phyloP scores from a whole-genome alignment of 2,329 filamentous ascomycete species.

The Thielaviopsis musarum region DNA sequence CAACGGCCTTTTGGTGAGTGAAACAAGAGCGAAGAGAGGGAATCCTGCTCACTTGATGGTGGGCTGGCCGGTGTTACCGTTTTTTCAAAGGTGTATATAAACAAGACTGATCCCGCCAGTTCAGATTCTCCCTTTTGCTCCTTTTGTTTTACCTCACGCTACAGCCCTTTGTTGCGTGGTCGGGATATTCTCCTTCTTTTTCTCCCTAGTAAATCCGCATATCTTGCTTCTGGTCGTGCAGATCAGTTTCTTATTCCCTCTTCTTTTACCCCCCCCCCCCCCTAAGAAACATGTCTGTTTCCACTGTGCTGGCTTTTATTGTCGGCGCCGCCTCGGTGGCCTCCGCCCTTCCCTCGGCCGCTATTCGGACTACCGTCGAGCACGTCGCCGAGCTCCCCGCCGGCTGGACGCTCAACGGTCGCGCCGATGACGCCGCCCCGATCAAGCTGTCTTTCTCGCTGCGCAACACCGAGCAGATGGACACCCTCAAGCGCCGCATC shows the following conservation, averaged over 20 bases:
- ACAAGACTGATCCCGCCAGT: too few relatives aligned
- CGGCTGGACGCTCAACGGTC: slow-evolving; percentile 11
- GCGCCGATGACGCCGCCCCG: neutral
- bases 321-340: neutral
- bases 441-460: slow-evolving; percentile 12
- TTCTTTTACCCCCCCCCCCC: neutral
- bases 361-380: slow-evolving; percentile 9
- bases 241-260: neutral
- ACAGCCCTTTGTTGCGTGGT: too few relatives aligned
- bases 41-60: too few relatives aligned
- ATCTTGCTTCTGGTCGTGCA: neutral
- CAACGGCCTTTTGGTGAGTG: too few relatives aligned
- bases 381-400: slow-evolving; percentile 8
- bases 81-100: too few relatives aligned
- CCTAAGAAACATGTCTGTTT: slow-evolving; percentile 2
- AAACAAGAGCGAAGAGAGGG: too few relatives aligned
- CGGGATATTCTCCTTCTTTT: neutral
- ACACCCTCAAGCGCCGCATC: slow-evolving; percentile 9
- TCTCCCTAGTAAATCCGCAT: neutral
- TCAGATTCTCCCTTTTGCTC: too few relatives aligned
- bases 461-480: slow-evolving; percentile 11
- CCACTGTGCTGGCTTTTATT: slow-evolving; percentile 8
- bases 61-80: too few relatives aligned
- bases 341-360: slow-evolving; percentile 2
- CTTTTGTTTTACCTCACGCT: too few relatives aligned